Evolutionary conservation across 169 alveolate genomes (phyloP).

Genomic region (Plasmodium gallinaceum): DNA sequence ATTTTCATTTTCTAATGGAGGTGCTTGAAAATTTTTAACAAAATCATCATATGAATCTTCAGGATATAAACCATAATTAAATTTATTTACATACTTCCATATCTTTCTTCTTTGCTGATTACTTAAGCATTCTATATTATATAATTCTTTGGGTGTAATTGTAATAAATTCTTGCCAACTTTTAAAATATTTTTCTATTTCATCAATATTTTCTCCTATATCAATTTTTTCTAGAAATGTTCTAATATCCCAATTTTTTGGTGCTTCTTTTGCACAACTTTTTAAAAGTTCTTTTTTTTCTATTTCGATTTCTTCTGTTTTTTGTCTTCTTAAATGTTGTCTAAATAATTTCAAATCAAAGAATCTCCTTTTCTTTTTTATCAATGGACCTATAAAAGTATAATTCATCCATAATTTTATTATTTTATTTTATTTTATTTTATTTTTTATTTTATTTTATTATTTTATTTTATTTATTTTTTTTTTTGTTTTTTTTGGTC

Average conservation of each 20-base stretch:
- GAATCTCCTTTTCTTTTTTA: constrained; percentile 82
- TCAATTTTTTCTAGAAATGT: constrained; percentile 86
- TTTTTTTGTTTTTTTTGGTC: too few species aligned
- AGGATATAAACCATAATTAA: constrained; percentile 91
- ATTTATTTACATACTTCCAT: constrained; percentile 86
- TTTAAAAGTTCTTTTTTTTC: constrained; percentile 82
- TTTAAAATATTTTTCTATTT: constrained; percentile 84
- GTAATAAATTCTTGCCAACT: constrained; percentile 87
- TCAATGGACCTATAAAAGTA: constrained; percentile 81
- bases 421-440: too few species aligned
- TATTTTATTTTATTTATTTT: too few species aligned
- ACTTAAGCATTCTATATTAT: constrained; percentile 83
- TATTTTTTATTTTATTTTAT: too few species aligned
- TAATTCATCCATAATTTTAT: too few species aligned
- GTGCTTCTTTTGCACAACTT: constrained; percentile 85
- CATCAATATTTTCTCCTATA: constrained; percentile 88
- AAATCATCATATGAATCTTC: constrained; percentile 82
- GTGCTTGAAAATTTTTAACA: constrained; percentile 88
- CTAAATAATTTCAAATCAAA: constrained; percentile 86
- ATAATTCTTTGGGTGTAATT: constrained; percentile 85
- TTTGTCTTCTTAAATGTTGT: constrained; percentile 82
- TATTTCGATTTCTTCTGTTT: constrained; percentile 83
- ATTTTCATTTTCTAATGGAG: constrained; percentile 87
- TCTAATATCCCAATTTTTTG: constrained; percentile 88
- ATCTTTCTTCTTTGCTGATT: constrained; percentile 86